phyloP scores from a whole-genome alignment of 2,329 filamentous ascomycete genomes.

The Diaporthe capsici region DNA sequence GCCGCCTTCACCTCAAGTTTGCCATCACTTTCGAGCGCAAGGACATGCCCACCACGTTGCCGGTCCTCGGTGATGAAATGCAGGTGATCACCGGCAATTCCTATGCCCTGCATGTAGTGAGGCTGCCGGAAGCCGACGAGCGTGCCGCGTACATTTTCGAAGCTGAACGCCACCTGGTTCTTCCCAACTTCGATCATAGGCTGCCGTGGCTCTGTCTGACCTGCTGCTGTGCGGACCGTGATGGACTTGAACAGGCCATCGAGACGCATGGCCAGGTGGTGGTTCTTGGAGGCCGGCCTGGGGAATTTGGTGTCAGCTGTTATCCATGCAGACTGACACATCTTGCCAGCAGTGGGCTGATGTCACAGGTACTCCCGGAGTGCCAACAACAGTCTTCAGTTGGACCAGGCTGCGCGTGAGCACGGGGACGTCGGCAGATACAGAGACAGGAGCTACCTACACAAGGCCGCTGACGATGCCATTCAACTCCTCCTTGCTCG shows the following conservation, averaged over 20 bases:
- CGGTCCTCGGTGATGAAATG: constrained; percentile 53
- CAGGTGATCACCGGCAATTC: constrained; percentile 52
- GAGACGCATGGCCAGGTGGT: constrained; percentile 49
- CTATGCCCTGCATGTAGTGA: constrained; percentile 50
- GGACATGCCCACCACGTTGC: constrained; percentile 50
- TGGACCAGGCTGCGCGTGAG: no score
- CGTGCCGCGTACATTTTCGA: constrained; percentile 47
- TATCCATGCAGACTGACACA: background rate
- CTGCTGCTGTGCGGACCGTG: constrained; percentile 50
- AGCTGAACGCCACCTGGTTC: constrained; percentile 48
- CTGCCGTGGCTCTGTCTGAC: constrained; percentile 48
- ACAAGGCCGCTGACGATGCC: constrained; percentile 44
- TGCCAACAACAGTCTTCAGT: background rate
- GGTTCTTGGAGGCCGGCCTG: constrained; percentile 46
- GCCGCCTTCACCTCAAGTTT: constrained; percentile 49
- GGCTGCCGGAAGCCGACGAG: constrained; percentile 51
- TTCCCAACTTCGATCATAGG: constrained; percentile 47
- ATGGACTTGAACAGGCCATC: constrained; percentile 49
- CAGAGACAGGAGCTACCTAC: background rate
- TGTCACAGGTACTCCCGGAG: background rate
- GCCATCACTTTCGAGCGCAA: constrained; percentile 50
- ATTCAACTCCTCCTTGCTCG: constrained; percentile 47
- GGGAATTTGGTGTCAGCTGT: background rate
- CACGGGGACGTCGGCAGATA: no score
- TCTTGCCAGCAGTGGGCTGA: background rate